phyloP scores from a whole-genome alignment of 2,329 filamentous ascomycete species.

The Amylocarpus encephaloides region DNA sequence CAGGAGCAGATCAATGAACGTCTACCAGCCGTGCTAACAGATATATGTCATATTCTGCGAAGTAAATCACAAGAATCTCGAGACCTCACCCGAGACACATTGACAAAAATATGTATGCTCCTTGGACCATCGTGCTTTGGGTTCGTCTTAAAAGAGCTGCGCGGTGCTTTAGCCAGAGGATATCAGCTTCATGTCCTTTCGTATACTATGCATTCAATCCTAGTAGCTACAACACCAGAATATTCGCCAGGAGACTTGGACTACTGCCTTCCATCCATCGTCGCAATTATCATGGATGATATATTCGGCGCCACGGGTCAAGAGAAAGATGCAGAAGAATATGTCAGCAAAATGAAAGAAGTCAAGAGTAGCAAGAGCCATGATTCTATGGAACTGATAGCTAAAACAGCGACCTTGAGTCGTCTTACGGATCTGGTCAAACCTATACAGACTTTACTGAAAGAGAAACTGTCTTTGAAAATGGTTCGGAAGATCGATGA shows the following conservation, averaged over 20 bases:
- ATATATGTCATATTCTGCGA: conserved; percentile 86
- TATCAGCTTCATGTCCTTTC: conserved; percentile 94
- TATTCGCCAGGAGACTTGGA: conserved; percentile 80
- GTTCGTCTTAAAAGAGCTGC: conserved; percentile 88
- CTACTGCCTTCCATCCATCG: conserved; percentile 73
- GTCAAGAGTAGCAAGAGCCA: conserved; percentile 97
- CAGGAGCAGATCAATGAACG: conserved; percentile 64
- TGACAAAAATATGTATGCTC: conserved; percentile 75
- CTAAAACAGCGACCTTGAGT: conserved; percentile 70
- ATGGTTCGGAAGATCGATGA: conserved; percentile 89
- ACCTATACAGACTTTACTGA: conserved; percentile 71
- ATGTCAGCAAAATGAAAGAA: conserved; percentile 92
- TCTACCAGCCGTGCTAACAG: conserved; percentile 77
- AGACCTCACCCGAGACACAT: conserved; percentile 83
- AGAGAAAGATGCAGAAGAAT: conserved; percentile 95
- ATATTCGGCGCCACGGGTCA: conserved; percentile 89
- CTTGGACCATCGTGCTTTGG: conserved; percentile 79
- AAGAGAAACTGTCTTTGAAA: conserved; percentile 76
- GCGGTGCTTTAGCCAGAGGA: conserved; percentile 73
- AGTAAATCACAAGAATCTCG: conserved; percentile 84
- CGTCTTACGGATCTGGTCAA: conserved; percentile 69
- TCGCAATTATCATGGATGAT: conserved; percentile 90
- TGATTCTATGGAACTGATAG: conserved; percentile 91
- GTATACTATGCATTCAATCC: conserved; percentile 86
- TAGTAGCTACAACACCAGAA: conserved; percentile 66